Evolutionary conservation across 805 yeast species (phyloP).

Genomic region (Kluyveromyces aestuarii): DNA sequence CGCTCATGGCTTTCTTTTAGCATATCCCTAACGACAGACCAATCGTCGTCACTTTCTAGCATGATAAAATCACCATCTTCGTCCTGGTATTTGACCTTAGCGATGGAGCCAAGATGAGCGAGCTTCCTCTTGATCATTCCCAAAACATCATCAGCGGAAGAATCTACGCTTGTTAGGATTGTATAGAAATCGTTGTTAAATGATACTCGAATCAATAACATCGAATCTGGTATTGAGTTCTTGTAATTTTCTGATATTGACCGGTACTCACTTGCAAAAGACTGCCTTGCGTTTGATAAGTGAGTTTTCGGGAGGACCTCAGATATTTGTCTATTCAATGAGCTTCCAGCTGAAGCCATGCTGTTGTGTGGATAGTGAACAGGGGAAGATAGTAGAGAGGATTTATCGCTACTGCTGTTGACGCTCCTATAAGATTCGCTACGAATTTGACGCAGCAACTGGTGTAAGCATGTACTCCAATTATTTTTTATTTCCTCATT

Average conservation of each 20-base stretch:
- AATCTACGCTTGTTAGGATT: slow-evolving; percentile 48
- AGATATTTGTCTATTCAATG: slow-evolving; percentile 19
- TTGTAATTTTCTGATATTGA: slow-evolving; percentile 34
- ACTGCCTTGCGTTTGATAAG: slow-evolving; percentile 7
- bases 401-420: slow-evolving; percentile 21
- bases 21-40: slow-evolving; percentile 76
- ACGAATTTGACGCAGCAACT: slow-evolving; percentile 23
- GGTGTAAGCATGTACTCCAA: slow-evolving; percentile 66
- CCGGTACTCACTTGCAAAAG: slow-evolving; percentile 29
- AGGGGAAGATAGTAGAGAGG: slow-evolving; percentile 17
- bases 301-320: slow-evolving; percentile 22
- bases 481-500: slow-evolving; percentile 76
- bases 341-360: slow-evolving; percentile 17
- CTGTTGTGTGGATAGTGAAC: slow-evolving; percentile 20
- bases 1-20: slow-evolving; percentile 42
- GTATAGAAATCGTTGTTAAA: slow-evolving; percentile 49
- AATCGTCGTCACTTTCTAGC: slow-evolving; percentile 79
- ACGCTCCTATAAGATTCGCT: slow-evolving; percentile 26
- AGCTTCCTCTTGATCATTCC: slow-evolving; percentile 51
- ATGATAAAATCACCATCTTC: slow-evolving; percentile 94
- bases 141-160: slow-evolving; percentile 43
- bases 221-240: slow-evolving; percentile 30
- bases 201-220: slow-evolving; percentile 32
- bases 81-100: slow-evolving; percentile 70
- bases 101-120: slow-evolving; percentile 40